Conservation (phyloP, 2,329 filamentous ascomycete genomes). For the Rosellinia necatrix region DNA sequence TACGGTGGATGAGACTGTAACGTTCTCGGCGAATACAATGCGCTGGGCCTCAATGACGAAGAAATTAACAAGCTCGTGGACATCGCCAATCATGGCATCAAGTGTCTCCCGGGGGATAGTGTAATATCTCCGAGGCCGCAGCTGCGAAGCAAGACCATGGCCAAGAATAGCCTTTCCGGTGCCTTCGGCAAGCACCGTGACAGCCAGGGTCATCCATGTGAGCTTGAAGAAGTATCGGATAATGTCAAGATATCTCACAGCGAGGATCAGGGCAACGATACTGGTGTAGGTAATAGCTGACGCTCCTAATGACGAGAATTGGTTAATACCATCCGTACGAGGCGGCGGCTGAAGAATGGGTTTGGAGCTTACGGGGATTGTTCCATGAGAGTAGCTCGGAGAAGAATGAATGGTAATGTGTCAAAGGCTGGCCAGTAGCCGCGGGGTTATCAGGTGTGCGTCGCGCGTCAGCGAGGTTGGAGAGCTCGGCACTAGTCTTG, state of each 20-base stretch:
- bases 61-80: conserved; percentile 73
- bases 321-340: conserved; percentile 30
- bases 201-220: conserved; percentile 64
- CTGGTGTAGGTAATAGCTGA: conserved; percentile 67
- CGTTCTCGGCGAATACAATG: conserved; percentile 70
- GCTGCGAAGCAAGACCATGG: conserved; percentile 66
- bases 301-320: conserved; percentile 51
- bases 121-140: conserved; percentile 71
- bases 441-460: conserved; percentile 57
- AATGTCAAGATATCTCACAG: conserved; percentile 68
- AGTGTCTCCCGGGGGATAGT: conserved; percentile 67
- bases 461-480: conserved; percentile 62
- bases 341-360: not conserved
- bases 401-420: conserved; percentile 74
- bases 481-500: conserved; percentile 61
- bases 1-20: conserved; percentile 63
- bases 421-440: conserved; percentile 66
- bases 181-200: conserved; percentile 65
- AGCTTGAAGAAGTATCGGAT: conserved; percentile 68
- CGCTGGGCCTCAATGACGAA: conserved; percentile 72
- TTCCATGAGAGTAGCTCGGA: conserved; percentile 71
- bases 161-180: conserved; percentile 64
- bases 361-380: conserved; percentile 61
- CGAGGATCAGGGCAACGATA: conserved; percentile 63
- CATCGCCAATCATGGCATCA: conserved; percentile 64